phyloP scores from a whole-genome alignment of 441 rosid genomes.

The Gossypium davidsonii region DNA sequence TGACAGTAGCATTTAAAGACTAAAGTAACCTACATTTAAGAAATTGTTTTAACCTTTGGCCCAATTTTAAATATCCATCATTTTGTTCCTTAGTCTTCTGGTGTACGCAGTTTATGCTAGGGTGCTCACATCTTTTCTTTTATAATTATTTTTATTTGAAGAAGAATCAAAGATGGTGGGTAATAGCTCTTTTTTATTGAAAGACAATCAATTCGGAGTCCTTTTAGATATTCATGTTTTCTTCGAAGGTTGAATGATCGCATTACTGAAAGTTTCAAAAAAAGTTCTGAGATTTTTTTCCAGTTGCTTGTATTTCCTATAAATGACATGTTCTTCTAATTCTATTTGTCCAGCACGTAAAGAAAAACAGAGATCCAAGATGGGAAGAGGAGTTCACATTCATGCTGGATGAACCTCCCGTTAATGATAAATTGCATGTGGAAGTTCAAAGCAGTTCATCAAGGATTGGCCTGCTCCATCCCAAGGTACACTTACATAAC shows the following conservation, averaged over 20 bases:
- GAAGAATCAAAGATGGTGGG: neutral
- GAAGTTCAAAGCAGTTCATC: conserved; percentile 80
- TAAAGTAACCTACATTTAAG: neutral
- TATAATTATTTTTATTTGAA: neutral
- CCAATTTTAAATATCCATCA: neutral
- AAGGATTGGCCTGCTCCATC: conserved; percentile 78
- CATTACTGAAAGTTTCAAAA: neutral
- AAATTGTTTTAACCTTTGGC: neutral
- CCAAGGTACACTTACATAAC: conserved; percentile 49
- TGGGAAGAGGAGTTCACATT: conserved; percentile 89
- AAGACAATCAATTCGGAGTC: neutral
- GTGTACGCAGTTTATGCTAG: neutral
- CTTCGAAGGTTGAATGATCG: neutral
- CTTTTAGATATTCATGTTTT: neutral
- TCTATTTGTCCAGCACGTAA: conserved; percentile 40
- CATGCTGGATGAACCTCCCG: conserved; percentile 71
- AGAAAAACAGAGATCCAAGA: conserved; percentile 93
- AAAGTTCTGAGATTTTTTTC: neutral
- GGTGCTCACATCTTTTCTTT: neutral
- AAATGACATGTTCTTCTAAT: neutral
- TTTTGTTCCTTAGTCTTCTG: neutral
- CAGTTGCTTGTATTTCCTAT: neutral
- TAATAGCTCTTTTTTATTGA: neutral
- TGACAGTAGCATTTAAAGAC: neutral
- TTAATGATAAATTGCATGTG: conserved; percentile 61